phyloP scores from a whole-genome alignment of 2,329 filamentous ascomycete genomes.

The Fusarium multiceps region DNA sequence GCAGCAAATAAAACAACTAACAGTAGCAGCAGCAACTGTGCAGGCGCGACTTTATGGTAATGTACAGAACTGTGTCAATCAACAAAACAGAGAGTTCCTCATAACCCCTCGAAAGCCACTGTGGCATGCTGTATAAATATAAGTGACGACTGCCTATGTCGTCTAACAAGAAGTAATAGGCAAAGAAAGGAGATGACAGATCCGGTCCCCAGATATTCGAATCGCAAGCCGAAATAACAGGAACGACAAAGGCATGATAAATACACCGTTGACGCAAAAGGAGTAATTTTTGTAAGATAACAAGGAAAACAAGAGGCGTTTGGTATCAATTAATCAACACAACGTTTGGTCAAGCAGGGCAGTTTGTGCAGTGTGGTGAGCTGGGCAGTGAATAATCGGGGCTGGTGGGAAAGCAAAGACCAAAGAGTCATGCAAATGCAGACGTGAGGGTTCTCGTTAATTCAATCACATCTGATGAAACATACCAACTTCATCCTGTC shows the following conservation, averaged over 20 bases:
- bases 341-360: conserved; percentile 45
- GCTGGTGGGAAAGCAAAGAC: conserved; percentile 37
- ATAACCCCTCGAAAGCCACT: conserved; percentile 53
- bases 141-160: conserved; percentile 45
- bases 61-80: conserved; percentile 63
- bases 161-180: conserved; percentile 40
- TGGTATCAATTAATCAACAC: conserved; percentile 56
- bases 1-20: conserved; percentile 50
- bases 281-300: conserved; percentile 38
- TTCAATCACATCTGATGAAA: conserved; percentile 88
- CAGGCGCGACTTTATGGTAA: conserved; percentile 61
- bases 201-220: conserved; percentile 42
- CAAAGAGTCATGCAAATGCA: conserved; percentile 50
- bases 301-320: conserved; percentile 41
- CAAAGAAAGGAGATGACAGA: conserved; percentile 45
- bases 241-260: conserved; percentile 36
- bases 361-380: conserved; percentile 28
- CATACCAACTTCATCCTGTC: conserved; percentile 94
- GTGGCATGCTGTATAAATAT: conserved; percentile 47
- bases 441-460: conserved; percentile 47
- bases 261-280: conserved; percentile 41
- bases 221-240: conserved; percentile 26
- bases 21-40: conserved; percentile 56
- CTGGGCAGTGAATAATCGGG: conserved; percentile 31
- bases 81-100: conserved; percentile 50